These are phyloP conservation scores for Iodosphaeria phyllophila DNA, from an alignment of 2,329 filamentous ascomycete genomes.

Conservation along the genomic window DNA sequence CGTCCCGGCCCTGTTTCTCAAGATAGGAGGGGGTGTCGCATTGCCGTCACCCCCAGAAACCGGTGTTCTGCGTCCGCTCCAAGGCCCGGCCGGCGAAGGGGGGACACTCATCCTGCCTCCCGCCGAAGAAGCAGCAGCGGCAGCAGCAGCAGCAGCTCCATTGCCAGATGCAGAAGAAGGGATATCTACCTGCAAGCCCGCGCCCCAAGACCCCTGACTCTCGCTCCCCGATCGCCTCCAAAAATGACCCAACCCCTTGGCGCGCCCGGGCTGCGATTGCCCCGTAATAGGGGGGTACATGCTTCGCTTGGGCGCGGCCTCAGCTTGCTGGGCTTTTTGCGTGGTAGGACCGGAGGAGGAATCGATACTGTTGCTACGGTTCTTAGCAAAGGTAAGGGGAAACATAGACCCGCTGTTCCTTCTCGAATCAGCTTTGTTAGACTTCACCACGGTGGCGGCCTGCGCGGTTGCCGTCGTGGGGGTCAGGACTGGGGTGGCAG, in stretches of 20 bases:
- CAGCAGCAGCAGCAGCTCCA: too few species aligned
- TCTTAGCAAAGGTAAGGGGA: too few species aligned
- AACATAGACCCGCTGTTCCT: slow-evolving; percentile 6
- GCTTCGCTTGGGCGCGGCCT: slow-evolving; percentile 15
- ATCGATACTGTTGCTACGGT: slow-evolving; percentile 14
- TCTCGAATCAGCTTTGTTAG: slow-evolving; percentile 4
- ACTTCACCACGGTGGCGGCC: too few species aligned
- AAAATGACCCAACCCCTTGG: slow-evolving; percentile 27
- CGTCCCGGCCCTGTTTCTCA: slow-evolving; percentile 25
- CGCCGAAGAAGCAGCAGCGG: too few species aligned
- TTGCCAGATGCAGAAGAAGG: too few species aligned
- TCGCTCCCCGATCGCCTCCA: slow-evolving; percentile 31
- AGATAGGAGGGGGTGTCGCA: slow-evolving; percentile 37
- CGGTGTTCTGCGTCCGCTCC: slow-evolving; percentile 19
- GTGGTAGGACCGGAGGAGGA: slow-evolving; percentile 6
- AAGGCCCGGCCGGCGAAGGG: slow-evolving; percentile 11
- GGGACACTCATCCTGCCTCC: slow-evolving; percentile 13
- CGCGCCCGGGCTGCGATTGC: slow-evolving; percentile 22
- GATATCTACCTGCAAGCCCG: too few species aligned
- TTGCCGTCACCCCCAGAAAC: slow-evolving; percentile 25
- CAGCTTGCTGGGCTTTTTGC: slow-evolving; percentile 3
- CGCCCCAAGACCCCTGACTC: slow-evolving; percentile 7
- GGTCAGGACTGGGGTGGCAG: slow-evolving; percentile 5
- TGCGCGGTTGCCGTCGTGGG: slow-evolving; percentile 8
- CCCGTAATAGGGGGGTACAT: slow-evolving; percentile 31